These are phyloP conservation scores for Quercus bicolor DNA, from an alignment of 306 rosid genomes.

Conservation along the genomic window DNA sequence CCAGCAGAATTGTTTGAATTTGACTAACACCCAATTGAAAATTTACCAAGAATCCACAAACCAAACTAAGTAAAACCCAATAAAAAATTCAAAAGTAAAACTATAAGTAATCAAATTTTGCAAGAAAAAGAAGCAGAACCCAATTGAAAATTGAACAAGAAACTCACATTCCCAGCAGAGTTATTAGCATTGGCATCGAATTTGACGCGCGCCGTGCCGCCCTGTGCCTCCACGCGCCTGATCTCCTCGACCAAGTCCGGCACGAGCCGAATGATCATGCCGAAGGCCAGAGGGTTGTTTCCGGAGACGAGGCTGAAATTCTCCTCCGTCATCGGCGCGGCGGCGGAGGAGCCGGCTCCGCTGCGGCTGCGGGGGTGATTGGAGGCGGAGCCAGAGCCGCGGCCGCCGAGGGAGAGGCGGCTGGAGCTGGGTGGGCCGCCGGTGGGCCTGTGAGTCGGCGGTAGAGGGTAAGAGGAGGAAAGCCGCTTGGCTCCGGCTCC, in stretches of 20 bases:
- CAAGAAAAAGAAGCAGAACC: neutral
- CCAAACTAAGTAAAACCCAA: neutral
- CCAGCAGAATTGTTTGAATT: slow-evolving; percentile 43
- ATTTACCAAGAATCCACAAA: neutral
- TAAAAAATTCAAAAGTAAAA: neutral
- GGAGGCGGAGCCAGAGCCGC: slow-evolving; percentile 24
- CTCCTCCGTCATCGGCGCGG: slow-evolving; percentile 63
- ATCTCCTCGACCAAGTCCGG: slow-evolving; percentile 93
- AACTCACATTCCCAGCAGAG: slow-evolving; percentile 70
- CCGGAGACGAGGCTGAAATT: slow-evolving; percentile 69
- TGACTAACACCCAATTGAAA: neutral
- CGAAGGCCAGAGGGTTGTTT: slow-evolving; percentile 63
- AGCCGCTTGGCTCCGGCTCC: slow-evolving; percentile 57
- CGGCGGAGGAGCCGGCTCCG: slow-evolving; percentile 19
- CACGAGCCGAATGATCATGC: slow-evolving; percentile 72
- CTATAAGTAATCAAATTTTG: neutral
- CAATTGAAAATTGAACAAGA: neutral
- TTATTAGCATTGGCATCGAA: slow-evolving; percentile 54
- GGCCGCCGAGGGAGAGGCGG: slow-evolving; percentile 64
- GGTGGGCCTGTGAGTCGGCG: slow-evolving; percentile 48
- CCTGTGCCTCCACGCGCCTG: slow-evolving; percentile 86
- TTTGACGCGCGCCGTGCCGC: slow-evolving; percentile 77
- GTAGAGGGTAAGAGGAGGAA: slow-evolving; percentile 48
- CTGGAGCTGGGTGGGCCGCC: slow-evolving; percentile 15
- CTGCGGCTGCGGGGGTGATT: slow-evolving; percentile 26